A percentile compares a stretch with the other conserved stretches of the same genome.
Conservation (phyloP, 495 filamentous ascomycete species). For the Tuber calosporum region DNA sequence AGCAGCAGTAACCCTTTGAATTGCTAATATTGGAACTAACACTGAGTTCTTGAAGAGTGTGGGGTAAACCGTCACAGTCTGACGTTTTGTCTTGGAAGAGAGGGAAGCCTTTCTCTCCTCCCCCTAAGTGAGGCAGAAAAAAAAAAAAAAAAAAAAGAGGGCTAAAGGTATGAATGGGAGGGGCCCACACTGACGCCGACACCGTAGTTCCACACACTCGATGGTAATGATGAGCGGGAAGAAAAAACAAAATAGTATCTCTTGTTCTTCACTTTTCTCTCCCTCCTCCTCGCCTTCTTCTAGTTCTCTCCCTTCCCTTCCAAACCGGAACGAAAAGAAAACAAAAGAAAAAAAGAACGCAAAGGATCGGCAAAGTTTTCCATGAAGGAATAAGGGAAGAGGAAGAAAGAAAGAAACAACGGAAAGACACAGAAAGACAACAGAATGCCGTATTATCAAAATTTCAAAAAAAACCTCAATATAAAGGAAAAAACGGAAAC, state of each 20-base stretch:
- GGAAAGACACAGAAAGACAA: constrained; percentile 16
- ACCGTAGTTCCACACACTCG: neutral
- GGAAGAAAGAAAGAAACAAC: constrained; percentile 21
- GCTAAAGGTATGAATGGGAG: neutral
- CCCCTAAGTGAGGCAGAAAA: neutral
- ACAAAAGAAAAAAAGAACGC: constrained; percentile 9
- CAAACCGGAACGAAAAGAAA: neutral
- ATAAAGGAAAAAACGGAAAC: constrained; percentile 17
- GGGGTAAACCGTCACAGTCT: neutral
- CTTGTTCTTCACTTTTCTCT: neutral
- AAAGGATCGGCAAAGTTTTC: neutral
- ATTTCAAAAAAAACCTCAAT: constrained; percentile 16
- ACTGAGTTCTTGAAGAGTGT: neutral
- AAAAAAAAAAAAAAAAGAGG: neutral
- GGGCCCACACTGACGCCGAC: neutral
- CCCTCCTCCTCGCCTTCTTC: constrained; percentile 4
- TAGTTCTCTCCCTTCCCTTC: constrained; percentile 1
- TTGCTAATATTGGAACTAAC: constrained; percentile 4
- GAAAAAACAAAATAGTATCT: neutral
- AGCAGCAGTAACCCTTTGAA: neutral
- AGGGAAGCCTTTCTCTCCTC: neutral
- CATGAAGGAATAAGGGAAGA: neutral
- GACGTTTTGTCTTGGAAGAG: neutral
- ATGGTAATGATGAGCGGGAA: neutral
- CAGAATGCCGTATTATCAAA: constrained; percentile 21